Base-by-base conservation (phyloP, 495 filamentous ascomycete genomes). In the Penicillium macrosclerotiorum region DNA sequence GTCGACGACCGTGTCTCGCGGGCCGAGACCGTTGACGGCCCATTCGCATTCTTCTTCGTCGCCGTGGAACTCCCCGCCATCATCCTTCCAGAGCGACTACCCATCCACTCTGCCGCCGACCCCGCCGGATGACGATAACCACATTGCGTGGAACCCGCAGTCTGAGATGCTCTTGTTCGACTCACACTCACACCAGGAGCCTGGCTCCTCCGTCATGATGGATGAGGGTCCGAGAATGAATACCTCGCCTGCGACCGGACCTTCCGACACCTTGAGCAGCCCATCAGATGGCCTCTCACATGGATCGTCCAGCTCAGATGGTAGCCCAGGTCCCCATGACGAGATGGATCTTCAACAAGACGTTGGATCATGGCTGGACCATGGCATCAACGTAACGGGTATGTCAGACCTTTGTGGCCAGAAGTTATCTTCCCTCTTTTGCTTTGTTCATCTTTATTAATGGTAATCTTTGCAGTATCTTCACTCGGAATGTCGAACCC, bases 121-220 rank as follows among this genome's bases (percentile, higher is more conserved):
- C 0, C 70, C 70, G 3, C 72, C 70, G 19, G 69, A 74, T 37
- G 68, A 73, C 63, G 68, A 73, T 49, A 60, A 64, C 32, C 55
- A 64, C 52, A 49, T 73, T 26, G 63, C 60, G 17, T 72, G 69
- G 70, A 65, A 67, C 27, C 59, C 64, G 18, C 40, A 55, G 27
- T 66, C 66, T 31, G 58, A 55, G 13, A 64, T 71, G 61, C 32
- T 65, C 37, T 41, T 69, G 11, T 67, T 67, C 25, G 68, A 70
- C 31, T 18, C 59, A 6, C 57, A 61, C 23, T 38, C 64, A 17
- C 61, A 59, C 37, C 60, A 24, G 19, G 57, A 58, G 1, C 57
- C 64, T 20, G 57, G 62, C 18, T 50, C 65, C 5, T 63, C 61
- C 44, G 45, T 53, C 42, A 66, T 71, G 57, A 57, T 63, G 60